A percentile compares a stretch with the other conserved stretches of the same genome.
phyloP scores from a whole-genome alignment of 202 grass and related monocot species.

The Bolboschoenoplectus hybrid region DNA sequence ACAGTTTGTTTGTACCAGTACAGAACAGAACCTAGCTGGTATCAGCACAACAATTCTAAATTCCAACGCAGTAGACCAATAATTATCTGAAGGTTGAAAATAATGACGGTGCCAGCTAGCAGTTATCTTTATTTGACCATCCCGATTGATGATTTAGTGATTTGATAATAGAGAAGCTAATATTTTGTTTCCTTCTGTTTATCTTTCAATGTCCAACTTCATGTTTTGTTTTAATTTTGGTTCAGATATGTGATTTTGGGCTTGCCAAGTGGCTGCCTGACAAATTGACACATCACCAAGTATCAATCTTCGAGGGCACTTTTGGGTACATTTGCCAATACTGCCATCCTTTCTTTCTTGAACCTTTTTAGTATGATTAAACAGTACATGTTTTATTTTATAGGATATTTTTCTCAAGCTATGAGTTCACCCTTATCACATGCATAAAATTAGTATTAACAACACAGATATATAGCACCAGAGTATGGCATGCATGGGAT shows the following conservation, averaged over 20 bases:
- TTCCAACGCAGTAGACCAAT: not conserved
- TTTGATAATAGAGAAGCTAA: not conserved
- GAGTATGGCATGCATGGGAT: conserved; percentile 87
- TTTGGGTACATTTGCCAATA: conserved; percentile 57
- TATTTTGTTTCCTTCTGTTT: not conserved
- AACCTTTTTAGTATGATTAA: not conserved
- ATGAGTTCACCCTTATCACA: not conserved
- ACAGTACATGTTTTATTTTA: conserved; percentile 5
- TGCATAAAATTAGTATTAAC: conserved; percentile 11
- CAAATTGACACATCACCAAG: conserved; percentile 66
- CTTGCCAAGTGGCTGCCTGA: conserved; percentile 85
- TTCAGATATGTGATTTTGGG: conserved; percentile 93
- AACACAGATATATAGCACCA: conserved; percentile 62
- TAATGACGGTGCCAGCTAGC: not conserved
- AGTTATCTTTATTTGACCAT: not conserved
- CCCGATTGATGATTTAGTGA: conserved; percentile 10
- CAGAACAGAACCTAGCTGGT: not conserved
- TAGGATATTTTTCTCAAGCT: not conserved
- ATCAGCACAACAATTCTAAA: not conserved
- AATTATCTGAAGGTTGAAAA: not conserved
- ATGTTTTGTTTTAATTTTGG: conserved; percentile 22
- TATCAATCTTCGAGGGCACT: conserved; percentile 72
- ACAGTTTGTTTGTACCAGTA: not conserved
- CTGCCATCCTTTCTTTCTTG: conserved; percentile 5
- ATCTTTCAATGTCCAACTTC: conserved; percentile 14